Evolutionary conservation across 768 basidiomycete genomes (phyloP).

Genomic region (Mycena polygramma): DNA sequence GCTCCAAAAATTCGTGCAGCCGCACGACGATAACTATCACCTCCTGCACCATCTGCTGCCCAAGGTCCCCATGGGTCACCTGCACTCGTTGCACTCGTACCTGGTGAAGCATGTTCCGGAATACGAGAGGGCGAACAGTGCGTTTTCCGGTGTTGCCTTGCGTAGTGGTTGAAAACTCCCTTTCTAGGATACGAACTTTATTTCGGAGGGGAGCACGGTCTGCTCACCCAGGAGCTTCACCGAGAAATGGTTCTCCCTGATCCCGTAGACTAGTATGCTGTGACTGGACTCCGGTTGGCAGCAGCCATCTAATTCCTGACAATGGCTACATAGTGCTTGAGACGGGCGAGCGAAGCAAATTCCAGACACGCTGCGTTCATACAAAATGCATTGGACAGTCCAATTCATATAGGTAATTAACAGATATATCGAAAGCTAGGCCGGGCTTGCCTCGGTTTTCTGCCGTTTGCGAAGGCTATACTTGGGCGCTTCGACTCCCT

Average conservation of each 20-base stretch:
- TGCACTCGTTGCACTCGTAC: not conserved
- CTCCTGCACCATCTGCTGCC: conserved; percentile 1
- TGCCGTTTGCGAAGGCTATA: too few relatives aligned
- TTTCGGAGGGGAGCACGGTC: conserved; percentile 1
- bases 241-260: conserved; percentile 5
- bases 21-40: conserved; percentile 5
- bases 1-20: conserved; percentile 1
- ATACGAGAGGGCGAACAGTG: conserved; percentile 3
- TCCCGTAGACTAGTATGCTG: not conserved
- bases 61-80: conserved; percentile 6
- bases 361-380: too few relatives aligned
- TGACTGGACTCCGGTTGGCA: too few relatives aligned
- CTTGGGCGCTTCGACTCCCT: too few relatives aligned
- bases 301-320: too few relatives aligned
- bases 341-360: too few relatives aligned
- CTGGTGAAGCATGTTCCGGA: conserved; percentile 1
- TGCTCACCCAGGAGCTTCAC: conserved; percentile 5
- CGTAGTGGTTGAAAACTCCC: not conserved
- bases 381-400: too few relatives aligned
- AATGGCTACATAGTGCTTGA: too few relatives aligned
- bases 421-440: too few relatives aligned
- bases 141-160: not conserved
- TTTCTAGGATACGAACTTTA: conserved; percentile 7
- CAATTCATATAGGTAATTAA: too few relatives aligned
- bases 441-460: too few relatives aligned